These are phyloP conservation scores for Eucalyptus albens DNA, from an alignment of 345 rosid genomes.

Conservation along the genomic window DNA sequence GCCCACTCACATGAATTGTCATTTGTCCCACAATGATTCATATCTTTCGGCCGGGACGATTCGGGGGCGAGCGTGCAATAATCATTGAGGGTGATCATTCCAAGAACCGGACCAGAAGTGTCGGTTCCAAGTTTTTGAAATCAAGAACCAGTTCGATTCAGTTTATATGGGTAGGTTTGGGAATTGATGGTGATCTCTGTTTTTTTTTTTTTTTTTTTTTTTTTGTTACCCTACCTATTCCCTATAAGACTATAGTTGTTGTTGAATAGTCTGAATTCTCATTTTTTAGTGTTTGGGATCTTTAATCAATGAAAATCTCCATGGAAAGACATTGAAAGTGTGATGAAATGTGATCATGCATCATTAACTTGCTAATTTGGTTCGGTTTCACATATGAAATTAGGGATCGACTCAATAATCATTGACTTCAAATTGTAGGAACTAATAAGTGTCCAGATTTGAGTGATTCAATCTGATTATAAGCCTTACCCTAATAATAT, in stretches of 20 bases:
- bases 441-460: accelerated
- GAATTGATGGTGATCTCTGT: background rate
- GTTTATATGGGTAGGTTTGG: background rate
- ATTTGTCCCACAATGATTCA: background rate
- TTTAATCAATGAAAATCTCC: no score
- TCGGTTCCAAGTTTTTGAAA: background rate
- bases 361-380: background rate
- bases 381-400: no score
- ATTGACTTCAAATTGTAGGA: background rate
- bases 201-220: accelerated
- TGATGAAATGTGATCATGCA: background rate
- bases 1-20: background rate
- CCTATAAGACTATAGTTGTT: background rate
- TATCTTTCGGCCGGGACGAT: background rate
- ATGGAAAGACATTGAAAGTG: background rate
- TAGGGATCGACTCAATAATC: no score
- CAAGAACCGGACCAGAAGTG: background rate
- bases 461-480: accelerated
- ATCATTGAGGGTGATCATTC: background rate
- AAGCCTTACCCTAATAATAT: background rate
- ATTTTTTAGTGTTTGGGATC: accelerated
- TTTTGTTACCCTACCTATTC: background rate
- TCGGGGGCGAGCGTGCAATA: background rate
- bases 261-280: background rate
- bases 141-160: no score